phyloP scores from a whole-genome alignment of 257 asterid species.

The Ligustrum vulgare region DNA sequence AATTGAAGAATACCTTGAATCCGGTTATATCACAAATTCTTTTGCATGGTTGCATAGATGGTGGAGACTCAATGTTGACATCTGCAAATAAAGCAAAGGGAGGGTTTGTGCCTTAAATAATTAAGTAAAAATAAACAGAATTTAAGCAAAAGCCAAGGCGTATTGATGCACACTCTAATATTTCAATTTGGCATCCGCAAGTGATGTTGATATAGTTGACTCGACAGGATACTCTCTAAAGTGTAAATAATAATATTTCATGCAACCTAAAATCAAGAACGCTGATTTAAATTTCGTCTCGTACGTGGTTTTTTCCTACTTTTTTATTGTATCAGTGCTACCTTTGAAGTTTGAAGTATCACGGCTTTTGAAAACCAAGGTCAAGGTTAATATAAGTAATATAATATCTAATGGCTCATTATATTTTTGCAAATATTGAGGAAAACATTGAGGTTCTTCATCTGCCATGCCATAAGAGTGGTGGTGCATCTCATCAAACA shows the following conservation, averaged over 20 bases:
- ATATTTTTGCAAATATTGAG: neutral
- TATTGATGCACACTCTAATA: neutral
- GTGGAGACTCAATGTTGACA: constrained; percentile 84
- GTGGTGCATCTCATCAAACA: neutral
- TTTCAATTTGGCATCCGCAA: neutral
- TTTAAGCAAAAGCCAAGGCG: neutral
- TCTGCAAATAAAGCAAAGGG: constrained; percentile 43
- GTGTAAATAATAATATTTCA: neutral
- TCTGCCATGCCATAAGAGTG: neutral
- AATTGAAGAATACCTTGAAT: constrained; percentile 56
- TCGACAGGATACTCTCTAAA: neutral
- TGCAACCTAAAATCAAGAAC: neutral
- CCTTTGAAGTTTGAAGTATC: neutral
- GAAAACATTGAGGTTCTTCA: neutral
- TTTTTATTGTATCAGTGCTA: neutral
- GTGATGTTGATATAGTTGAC: neutral
- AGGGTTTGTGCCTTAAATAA: neutral
- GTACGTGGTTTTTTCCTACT: neutral
- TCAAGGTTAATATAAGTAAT: neutral
- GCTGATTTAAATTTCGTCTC: neutral
- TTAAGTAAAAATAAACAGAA: neutral
- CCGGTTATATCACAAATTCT: constrained; percentile 93
- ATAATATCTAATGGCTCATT: neutral
- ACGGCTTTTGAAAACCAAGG: neutral
- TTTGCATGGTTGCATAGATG: constrained; percentile 79